phyloP scores from a whole-genome alignment of 2,329 filamentous ascomycete genomes.

The Ilyonectria robusta region DNA sequence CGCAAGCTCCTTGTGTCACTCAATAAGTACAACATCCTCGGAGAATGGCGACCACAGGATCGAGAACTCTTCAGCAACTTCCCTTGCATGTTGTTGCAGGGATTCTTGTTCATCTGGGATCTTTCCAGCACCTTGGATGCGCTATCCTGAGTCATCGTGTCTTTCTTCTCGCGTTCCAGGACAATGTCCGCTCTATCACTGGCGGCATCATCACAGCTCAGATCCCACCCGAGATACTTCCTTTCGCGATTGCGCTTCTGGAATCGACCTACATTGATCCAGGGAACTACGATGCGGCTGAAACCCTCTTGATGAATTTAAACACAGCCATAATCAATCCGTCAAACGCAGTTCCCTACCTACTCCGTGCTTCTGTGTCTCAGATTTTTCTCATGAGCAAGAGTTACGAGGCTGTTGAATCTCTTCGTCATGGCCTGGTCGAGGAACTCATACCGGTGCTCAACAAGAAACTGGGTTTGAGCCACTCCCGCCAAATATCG shows the following conservation, averaged over 20 bases:
- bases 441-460: background rate
- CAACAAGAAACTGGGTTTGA: background rate
- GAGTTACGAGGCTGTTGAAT: background rate
- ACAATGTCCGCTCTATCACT: background rate
- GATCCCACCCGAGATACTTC: background rate
- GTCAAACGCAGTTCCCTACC: background rate
- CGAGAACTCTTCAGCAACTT: background rate
- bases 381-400: background rate
- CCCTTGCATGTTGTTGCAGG: conserved; percentile 4
- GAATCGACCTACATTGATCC: background rate
- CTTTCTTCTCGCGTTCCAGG: conserved; percentile 3
- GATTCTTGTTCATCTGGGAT: background rate
- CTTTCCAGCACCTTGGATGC: background rate
- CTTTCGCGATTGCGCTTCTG: background rate
- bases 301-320: background rate
- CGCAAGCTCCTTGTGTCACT: no score
- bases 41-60: background rate
- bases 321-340: background rate
- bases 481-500: background rate
- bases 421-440: background rate
- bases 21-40: background rate
- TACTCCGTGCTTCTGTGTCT: background rate
- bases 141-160: background rate
- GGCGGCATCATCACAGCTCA: background rate
- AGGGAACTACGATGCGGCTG: background rate